Percentiles rank a stretch among this genome's conserved stretches.
Conservation (phyloP, 805 yeast species). For the Starmerella ratchasimensis region DNA sequence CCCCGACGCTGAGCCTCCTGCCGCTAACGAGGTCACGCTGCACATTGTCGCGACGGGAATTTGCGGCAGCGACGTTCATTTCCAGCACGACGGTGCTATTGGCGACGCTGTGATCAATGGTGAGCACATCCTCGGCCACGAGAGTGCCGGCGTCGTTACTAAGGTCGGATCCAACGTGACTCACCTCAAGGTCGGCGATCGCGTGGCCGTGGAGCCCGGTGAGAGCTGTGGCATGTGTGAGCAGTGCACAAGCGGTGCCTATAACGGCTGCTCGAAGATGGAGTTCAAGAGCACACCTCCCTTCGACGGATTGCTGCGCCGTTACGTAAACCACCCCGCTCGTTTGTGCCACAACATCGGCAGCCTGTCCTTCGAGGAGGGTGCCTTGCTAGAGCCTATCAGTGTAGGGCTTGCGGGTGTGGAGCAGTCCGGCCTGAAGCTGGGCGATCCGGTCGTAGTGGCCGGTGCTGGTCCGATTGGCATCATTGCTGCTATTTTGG, state of each 20-base stretch:
- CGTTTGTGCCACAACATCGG: conserved; percentile 28
- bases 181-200: conserved; percentile 35
- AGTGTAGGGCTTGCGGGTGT: conserved; percentile 43
- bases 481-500: conserved; percentile 34
- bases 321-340: conserved; percentile 29
- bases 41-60: conserved; percentile 56
- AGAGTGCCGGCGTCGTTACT: conserved; percentile 39
- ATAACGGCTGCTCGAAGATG: conserved; percentile 29
- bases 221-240: conserved; percentile 35
- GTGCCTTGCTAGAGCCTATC: conserved; percentile 44
- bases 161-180: conserved; percentile 39
- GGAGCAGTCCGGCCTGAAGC: conserved; percentile 33
- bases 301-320: conserved; percentile 26
- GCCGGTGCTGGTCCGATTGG: conserved; percentile 55
- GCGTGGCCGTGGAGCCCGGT: conserved; percentile 37
- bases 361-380: conserved; percentile 36
- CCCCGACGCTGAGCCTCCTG: conserved; percentile 18
- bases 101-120: conserved; percentile 44
- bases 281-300: conserved; percentile 30
- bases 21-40: conserved; percentile 35
- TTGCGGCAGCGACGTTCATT: conserved; percentile 64
- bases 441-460: conserved; percentile 38
- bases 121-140: conserved; percentile 49
- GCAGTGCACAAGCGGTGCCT: conserved; percentile 25
- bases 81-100: conserved; percentile 51